phyloP scores from a whole-genome alignment of 768 basidiomycete genomes.

The Boletus barrowsii region DNA sequence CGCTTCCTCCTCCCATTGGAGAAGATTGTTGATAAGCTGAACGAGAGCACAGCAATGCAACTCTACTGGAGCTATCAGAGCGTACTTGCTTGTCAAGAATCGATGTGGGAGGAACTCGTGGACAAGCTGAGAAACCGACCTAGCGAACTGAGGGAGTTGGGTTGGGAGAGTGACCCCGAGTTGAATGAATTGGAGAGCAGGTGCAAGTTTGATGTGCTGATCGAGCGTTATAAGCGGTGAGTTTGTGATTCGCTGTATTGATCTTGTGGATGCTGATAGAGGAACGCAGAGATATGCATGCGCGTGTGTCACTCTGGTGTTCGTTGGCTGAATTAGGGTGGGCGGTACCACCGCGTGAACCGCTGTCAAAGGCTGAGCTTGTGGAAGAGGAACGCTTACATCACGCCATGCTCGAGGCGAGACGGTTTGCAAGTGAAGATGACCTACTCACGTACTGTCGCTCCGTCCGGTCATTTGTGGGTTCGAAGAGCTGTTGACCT shows the following conservation, averaged over 20 bases:
- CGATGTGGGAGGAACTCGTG: conserved; percentile 75
- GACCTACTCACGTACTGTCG: conserved; percentile 55
- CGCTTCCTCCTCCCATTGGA: conserved; percentile 39
- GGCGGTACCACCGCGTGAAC: conserved; percentile 56
- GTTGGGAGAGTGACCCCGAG: conserved; percentile 72
- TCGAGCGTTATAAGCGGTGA: conserved; percentile 57
- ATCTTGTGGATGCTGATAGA: not conserved
- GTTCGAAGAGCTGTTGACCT: conserved; percentile 43
- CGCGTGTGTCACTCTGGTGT: conserved; percentile 61
- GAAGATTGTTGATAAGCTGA: conserved; percentile 46
- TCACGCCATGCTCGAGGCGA: conserved; percentile 58
- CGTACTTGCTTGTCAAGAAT: conserved; percentile 65
- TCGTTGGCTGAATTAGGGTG: conserved; percentile 59
- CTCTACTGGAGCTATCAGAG: conserved; percentile 60
- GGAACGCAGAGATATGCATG: conserved; percentile 57
- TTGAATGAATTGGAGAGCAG: conserved; percentile 54
- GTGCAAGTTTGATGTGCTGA: conserved; percentile 54
- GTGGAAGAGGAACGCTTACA: conserved; percentile 64
- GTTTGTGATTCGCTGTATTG: conserved; percentile 15
- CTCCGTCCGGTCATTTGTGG: conserved; percentile 57
- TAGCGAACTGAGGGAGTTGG: conserved; percentile 50
- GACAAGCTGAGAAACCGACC: conserved; percentile 58
- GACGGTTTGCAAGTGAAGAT: conserved; percentile 48
- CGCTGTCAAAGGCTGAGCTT: conserved; percentile 65
- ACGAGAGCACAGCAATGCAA: conserved; percentile 67